Evolutionary conservation across 768 basidiomycete genomes (phyloP).

Genomic region (Mycena amicta): DNA sequence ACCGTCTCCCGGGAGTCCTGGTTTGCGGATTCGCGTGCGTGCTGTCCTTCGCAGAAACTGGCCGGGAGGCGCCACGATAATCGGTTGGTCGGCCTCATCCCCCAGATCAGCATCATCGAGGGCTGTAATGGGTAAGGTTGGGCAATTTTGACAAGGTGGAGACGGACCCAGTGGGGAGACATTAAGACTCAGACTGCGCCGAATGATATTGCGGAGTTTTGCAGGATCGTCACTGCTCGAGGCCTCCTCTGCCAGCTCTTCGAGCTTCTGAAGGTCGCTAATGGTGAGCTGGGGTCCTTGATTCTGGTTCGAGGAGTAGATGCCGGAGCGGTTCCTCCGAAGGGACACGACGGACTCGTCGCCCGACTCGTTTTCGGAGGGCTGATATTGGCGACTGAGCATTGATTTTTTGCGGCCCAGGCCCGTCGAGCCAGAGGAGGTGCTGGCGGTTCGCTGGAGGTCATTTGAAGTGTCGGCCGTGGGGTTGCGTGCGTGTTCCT

Average conservation of each 20-base stretch:
- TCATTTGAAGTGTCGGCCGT: conserved; percentile 42
- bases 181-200: conserved; percentile 88
- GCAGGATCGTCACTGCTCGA: conserved; percentile 81
- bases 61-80: conserved; percentile 86
- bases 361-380: conserved; percentile 76
- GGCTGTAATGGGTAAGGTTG: conserved; percentile 52
- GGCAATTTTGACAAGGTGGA: conserved; percentile 13
- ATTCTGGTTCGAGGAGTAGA: conserved; percentile 51
- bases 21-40: conserved; percentile 94
- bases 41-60: conserved; percentile 90
- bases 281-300: conserved; percentile 88
- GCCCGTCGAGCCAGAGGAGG: conserved; percentile 43
- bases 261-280: conserved; percentile 90
- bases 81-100: conserved; percentile 88
- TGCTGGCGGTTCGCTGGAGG: conserved; percentile 46
- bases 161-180: conserved; percentile 80
- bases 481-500: conserved; percentile 80
- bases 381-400: conserved; percentile 92
- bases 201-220: conserved; percentile 74
- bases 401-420: conserved; percentile 90
- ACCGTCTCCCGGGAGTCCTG: conserved; percentile 72
- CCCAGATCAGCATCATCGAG: conserved; percentile 67
- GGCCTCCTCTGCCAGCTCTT: conserved; percentile 90
- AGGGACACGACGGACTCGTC: conserved; percentile 67
- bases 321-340: conserved; percentile 66